phyloP scores from a whole-genome alignment of 2,329 filamentous ascomycete species.

The Microdochium paspali region DNA sequence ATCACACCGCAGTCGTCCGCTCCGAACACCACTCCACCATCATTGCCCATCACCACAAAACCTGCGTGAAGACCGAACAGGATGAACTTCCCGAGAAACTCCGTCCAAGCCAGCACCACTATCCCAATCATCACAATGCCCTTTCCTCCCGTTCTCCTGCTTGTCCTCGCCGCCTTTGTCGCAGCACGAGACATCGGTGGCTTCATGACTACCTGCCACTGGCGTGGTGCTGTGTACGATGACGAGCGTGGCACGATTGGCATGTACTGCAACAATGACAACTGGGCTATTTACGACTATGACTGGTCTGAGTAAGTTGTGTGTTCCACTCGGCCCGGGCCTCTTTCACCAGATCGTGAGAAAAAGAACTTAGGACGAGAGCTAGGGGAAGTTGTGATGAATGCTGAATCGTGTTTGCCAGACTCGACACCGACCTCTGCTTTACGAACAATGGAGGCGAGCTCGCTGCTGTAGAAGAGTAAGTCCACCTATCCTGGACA shows the following conservation, averaged over 20 bases:
- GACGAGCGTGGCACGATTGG: constrained; percentile 17
- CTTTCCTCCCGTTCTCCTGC: constrained; percentile 2
- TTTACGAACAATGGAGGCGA: constrained; percentile 17
- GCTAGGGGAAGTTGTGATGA: too few relatives aligned
- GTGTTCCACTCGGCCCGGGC: constrained; percentile 2
- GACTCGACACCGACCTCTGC: constrained; percentile 25
- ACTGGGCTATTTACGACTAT: constrained; percentile 23
- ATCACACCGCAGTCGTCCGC: too few relatives aligned
- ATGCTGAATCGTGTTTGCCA: too few relatives aligned
- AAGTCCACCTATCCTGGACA: constrained; percentile 4
- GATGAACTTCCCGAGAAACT: too few relatives aligned
- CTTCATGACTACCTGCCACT: constrained; percentile 25
- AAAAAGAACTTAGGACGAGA: too few relatives aligned
- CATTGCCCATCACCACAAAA: too few relatives aligned
- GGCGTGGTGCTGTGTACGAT: constrained; percentile 17
- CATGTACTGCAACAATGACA: constrained; percentile 28
- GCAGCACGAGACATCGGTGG: constrained; percentile 14
- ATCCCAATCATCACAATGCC: constrained; percentile 1
- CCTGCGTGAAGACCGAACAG: too few relatives aligned
- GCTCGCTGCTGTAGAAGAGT: constrained; percentile 13
- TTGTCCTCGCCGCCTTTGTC: constrained; percentile 12
- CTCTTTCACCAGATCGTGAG: too few relatives aligned
- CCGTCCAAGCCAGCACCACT: too few relatives aligned
- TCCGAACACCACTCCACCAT: too few relatives aligned
- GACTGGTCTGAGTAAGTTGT: constrained; percentile 27